phyloP scores from a whole-genome alignment of 768 basidiomycete genomes.

The Suillus brevipes region DNA sequence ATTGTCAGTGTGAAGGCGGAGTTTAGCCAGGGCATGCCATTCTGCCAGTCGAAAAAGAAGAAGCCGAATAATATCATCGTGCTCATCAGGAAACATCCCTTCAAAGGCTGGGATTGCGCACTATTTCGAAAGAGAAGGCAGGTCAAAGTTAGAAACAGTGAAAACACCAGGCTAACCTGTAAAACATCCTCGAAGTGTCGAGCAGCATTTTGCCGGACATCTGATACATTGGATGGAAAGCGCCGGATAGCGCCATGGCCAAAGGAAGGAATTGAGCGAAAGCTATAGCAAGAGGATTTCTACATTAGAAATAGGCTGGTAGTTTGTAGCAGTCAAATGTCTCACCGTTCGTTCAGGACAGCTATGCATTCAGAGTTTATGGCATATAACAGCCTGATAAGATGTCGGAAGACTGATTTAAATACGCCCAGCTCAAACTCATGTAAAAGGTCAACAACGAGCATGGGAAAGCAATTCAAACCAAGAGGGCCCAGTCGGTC shows the following conservation, averaged over 20 bases:
- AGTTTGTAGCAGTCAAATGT: not conserved
- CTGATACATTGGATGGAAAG: constrained; percentile 36
- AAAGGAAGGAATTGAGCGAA: constrained; percentile 21
- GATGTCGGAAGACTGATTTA: constrained; percentile 38
- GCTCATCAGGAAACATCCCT: constrained; percentile 27
- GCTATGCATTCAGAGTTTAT: constrained; percentile 14
- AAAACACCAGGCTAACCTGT: constrained; percentile 28
- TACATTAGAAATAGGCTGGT: not conserved
- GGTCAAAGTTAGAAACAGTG: too few species aligned
- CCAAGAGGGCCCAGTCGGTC: too few species aligned
- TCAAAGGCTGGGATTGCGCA: constrained; percentile 35
- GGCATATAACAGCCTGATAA: constrained; percentile 32
- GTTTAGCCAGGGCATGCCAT: constrained; percentile 39
- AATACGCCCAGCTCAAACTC: constrained; percentile 43
- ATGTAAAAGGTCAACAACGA: constrained; percentile 40
- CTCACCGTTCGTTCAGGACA: constrained; percentile 28
- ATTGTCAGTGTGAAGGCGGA: constrained; percentile 33
- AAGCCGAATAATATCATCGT: constrained; percentile 20
- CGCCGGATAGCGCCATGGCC: constrained; percentile 33
- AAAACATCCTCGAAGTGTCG: constrained; percentile 45
- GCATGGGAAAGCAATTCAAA: constrained; percentile 9
- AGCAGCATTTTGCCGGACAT: constrained; percentile 38
- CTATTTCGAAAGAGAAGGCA: constrained; percentile 15
- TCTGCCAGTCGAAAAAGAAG: constrained; percentile 26
- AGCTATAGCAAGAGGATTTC: constrained; percentile 12